Conservation (phyloP, 2,329 filamentous ascomycete species). For the Botrytis byssoidea region DNA sequence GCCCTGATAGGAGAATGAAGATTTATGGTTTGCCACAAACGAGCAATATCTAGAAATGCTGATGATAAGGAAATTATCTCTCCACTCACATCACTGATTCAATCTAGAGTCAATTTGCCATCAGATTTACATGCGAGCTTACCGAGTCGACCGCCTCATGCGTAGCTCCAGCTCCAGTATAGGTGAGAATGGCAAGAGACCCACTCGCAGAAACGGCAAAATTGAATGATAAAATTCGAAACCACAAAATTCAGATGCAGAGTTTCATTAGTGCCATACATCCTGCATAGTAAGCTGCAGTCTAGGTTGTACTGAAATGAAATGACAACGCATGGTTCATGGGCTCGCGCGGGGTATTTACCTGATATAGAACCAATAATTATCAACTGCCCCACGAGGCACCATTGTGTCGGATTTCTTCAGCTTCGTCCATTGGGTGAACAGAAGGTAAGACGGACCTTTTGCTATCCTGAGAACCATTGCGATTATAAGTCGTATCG, state of each 20-base stretch:
- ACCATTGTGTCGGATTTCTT: not conserved
- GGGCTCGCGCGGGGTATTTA: slow-evolving; percentile 2
- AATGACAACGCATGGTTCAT: slow-evolving; percentile 10
- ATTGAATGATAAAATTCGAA: not conserved
- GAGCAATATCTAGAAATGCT: not conserved
- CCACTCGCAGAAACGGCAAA: not conserved
- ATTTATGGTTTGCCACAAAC: not conserved
- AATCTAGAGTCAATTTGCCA: not conserved
- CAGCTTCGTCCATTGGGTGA: slow-evolving; percentile 11
- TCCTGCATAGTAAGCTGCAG: slow-evolving; percentile 5
- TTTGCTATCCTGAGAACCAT: not conserved
- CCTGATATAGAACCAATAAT: not conserved
- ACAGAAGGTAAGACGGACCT: not conserved
- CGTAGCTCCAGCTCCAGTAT: not conserved
- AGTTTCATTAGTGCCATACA: slow-evolving; percentile 8
- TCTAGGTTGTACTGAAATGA: not conserved
- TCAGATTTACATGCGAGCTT: not conserved
- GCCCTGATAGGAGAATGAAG: not conserved
- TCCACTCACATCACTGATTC: not conserved
- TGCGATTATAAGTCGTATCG: not conserved
- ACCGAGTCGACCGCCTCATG: not conserved
- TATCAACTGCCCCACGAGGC: not conserved
- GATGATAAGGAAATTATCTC: not conserved
- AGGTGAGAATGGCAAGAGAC: not conserved
- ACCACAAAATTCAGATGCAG: not conserved